Conservation (phyloP, 192 early-diverging fungal species). For the Piromyces finnis region DNA sequence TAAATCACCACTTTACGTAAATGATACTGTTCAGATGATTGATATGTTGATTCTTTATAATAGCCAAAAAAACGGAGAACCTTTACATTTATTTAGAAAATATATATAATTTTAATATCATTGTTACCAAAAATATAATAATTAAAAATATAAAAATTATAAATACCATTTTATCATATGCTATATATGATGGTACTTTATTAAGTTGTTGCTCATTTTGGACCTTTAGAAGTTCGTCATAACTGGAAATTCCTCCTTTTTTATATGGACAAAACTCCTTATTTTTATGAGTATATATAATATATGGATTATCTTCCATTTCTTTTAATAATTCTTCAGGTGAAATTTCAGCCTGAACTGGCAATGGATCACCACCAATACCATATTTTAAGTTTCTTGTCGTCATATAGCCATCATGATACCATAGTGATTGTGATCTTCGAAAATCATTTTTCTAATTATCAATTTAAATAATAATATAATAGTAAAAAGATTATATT, state of each 20-base stretch:
- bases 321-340: not conserved
- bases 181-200: not conserved
- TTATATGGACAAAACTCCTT: not conserved
- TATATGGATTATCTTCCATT: not conserved
- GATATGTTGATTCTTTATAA: constrained; percentile 44
- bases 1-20: constrained; percentile 32
- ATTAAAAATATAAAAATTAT: too few relatives aligned
- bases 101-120: too few relatives aligned
- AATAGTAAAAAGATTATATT: too few relatives aligned
- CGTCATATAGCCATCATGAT: not conserved
- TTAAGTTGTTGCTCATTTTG: not conserved
- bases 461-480: not conserved
- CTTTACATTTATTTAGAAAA: constrained; percentile 1
- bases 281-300: not conserved
- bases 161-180: not conserved
- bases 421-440: not conserved
- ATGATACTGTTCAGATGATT: constrained; percentile 38
- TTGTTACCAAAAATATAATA: too few relatives aligned
- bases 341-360: not conserved
- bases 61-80: constrained; percentile 40
- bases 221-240: not conserved
- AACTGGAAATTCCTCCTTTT: not conserved
- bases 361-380: not conserved
- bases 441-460: not conserved
- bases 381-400: not conserved